Evolutionary conservation across 768 basidiomycete genomes (phyloP).

Genomic region (Panaeolus papilionaceus): DNA sequence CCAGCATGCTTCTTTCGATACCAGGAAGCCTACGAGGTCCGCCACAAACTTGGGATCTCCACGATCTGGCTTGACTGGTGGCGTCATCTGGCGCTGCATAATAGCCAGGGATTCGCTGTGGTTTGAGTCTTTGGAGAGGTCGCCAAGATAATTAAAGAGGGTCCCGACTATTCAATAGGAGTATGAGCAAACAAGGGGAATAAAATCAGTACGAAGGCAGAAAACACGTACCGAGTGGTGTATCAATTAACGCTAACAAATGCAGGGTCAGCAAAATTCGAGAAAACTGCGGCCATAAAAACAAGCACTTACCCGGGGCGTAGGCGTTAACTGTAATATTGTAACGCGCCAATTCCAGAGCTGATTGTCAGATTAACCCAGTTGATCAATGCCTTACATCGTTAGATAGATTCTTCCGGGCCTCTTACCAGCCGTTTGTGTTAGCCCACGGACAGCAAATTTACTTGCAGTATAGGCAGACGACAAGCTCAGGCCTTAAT

Average conservation of each 20-base stretch:
- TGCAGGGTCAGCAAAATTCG: not conserved
- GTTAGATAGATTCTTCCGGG: no score
- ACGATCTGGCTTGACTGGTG: conserved; percentile 18
- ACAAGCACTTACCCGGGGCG: conserved; percentile 34
- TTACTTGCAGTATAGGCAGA: conserved; percentile 41
- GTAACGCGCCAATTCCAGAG: conserved; percentile 27
- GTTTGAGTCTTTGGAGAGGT: not conserved
- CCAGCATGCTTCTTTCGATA: conserved; percentile 41
- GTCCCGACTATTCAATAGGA: not conserved
- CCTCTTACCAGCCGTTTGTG: conserved; percentile 41
- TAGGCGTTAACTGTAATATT: conserved; percentile 42
- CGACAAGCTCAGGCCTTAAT: conserved; percentile 18
- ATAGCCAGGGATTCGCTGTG: not conserved
- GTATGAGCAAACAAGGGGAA: not conserved
- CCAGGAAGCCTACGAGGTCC: conserved; percentile 41
- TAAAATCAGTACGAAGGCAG: not conserved
- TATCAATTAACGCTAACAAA: not conserved
- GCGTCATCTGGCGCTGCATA: not conserved
- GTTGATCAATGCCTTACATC: not conserved
- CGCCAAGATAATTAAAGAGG: not conserved
- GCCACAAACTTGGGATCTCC: conserved; percentile 42
- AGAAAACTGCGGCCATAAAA: not conserved
- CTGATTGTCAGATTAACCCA: not conserved
- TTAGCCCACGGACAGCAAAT: conserved; percentile 47
- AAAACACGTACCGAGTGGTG: not conserved